These are phyloP conservation scores for Trichoderma erinaceum DNA, from an alignment of 495 filamentous ascomycete genomes.

Conservation along the genomic window DNA sequence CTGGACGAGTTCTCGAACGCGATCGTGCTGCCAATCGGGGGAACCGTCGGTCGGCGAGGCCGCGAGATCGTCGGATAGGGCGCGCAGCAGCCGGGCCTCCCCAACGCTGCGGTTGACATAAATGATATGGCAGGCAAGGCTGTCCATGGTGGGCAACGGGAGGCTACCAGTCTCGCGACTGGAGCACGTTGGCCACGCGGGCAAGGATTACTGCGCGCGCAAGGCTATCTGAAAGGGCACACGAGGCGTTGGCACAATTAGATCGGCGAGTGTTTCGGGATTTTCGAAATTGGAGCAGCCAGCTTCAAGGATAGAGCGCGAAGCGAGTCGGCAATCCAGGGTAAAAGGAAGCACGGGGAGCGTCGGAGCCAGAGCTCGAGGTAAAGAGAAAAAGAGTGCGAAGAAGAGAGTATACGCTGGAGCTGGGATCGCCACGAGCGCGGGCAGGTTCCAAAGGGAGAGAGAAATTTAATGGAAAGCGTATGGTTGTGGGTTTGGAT, in stretches of 20 bases:
- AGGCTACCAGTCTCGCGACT: conserved; percentile 46
- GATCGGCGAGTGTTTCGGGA: not conserved
- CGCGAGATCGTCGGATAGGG: conserved; percentile 12
- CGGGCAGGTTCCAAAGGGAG: not conserved
- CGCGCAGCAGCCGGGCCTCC: conserved; percentile 52
- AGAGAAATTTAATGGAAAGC: conserved; percentile 3
- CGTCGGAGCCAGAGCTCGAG: not conserved
- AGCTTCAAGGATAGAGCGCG: not conserved
- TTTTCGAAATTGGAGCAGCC: not conserved
- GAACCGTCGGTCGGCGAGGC: conserved; percentile 3
- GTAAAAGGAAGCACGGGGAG: not conserved
- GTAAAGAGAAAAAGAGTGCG: not conserved
- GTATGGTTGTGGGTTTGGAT: not conserved
- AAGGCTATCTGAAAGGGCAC: not conserved
- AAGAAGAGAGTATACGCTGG: not conserved
- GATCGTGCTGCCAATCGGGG: conserved; percentile 16
- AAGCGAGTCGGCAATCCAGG: not conserved
- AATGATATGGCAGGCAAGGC: conserved; percentile 67
- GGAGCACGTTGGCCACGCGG: conserved; percentile 35
- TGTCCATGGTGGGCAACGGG: conserved; percentile 52
- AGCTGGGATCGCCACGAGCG: not conserved
- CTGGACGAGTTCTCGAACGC: conserved; percentile 25
- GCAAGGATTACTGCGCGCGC: conserved; percentile 12
- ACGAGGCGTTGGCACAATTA: not conserved
- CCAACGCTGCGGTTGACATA: conserved; percentile 73